These are phyloP conservation scores for Xanthoconium separans DNA, from an alignment of 1,284 basidiomycete species.

Conservation along the genomic window DNA sequence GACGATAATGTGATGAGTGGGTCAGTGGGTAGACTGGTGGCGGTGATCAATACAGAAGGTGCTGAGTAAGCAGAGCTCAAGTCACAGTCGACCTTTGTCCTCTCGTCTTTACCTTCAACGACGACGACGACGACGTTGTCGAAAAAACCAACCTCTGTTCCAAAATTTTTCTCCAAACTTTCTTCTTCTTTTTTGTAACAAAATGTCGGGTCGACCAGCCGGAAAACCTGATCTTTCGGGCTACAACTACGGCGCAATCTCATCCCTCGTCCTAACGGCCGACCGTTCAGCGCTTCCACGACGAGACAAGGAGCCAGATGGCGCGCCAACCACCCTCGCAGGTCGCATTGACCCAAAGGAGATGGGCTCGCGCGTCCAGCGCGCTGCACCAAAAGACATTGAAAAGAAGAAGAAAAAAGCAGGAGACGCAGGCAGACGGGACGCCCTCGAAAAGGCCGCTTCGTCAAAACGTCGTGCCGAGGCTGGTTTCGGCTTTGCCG, in stretches of 20 bases:
- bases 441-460: slow-evolving; percentile 55
- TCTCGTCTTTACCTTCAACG: no score
- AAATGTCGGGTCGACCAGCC: slow-evolving; percentile 44
- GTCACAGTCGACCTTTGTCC: no score
- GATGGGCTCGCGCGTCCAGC: slow-evolving; percentile 91
- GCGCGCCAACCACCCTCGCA: slow-evolving; percentile 89
- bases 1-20: no score
- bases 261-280: slow-evolving; percentile 83
- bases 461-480: slow-evolving; percentile 51
- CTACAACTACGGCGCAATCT: slow-evolving; percentile 91
- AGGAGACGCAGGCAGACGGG: slow-evolving; percentile 41
- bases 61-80: slow-evolving; percentile 19
- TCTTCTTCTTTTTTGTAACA: no score
- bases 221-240: slow-evolving; percentile 76
- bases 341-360: slow-evolving; percentile 89
- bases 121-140: no score
- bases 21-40: no score
- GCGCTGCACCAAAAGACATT: slow-evolving; percentile 87
- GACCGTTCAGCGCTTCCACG: slow-evolving; percentile 74
- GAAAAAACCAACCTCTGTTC: no score
- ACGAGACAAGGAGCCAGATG: slow-evolving; percentile 93
- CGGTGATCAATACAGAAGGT: no score
- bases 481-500: slow-evolving; percentile 73
- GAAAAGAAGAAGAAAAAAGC: slow-evolving; percentile 94
- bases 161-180: no score